These are phyloP conservation scores for Symbiodinium pilosum DNA, from an alignment of 73 alveolate genomes.

Conservation along the genomic window DNA sequence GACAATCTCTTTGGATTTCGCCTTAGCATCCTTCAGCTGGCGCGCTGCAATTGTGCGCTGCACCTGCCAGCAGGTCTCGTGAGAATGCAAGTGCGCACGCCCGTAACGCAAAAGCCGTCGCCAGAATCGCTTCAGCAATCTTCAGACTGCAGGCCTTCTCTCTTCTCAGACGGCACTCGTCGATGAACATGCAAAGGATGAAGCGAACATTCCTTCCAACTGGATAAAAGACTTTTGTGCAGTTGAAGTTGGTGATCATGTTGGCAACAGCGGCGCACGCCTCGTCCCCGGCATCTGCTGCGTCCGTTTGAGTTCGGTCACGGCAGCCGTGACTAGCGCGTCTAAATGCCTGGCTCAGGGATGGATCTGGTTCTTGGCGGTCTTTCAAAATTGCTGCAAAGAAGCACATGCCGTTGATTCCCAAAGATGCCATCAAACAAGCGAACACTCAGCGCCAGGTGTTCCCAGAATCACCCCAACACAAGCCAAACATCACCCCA, in stretches of 20 bases:
- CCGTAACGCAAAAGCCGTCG: no score
- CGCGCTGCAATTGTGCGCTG: conserved; percentile 79
- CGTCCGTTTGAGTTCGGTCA: conserved; percentile 35
- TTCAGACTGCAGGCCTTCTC: conserved; percentile 52
- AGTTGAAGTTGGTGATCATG: not conserved
- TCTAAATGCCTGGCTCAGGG: conserved; percentile 48
- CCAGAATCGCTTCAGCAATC: no score
- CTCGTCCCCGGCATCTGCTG: conserved; percentile 74
- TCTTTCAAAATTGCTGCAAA: no score
- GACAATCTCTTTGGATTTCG: conserved; percentile 26
- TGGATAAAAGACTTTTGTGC: not conserved
- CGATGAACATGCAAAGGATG: conserved; percentile 91
- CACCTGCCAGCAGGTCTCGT: not conserved
- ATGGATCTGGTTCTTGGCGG: not conserved
- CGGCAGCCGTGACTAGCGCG: conserved; percentile 69
- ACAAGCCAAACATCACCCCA: no score
- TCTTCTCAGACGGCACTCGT: conserved; percentile 85
- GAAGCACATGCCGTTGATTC: no score
- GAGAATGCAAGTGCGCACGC: no score
- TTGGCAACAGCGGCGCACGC: no score
- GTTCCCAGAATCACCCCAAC: no score
- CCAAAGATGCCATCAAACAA: no score
- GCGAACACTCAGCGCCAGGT: no score
- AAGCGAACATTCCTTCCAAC: conserved; percentile 27
- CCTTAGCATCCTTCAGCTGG: conserved; percentile 57